phyloP scores from a whole-genome alignment of 2,329 filamentous ascomycete species.

The Botrytis sinoallii region DNA sequence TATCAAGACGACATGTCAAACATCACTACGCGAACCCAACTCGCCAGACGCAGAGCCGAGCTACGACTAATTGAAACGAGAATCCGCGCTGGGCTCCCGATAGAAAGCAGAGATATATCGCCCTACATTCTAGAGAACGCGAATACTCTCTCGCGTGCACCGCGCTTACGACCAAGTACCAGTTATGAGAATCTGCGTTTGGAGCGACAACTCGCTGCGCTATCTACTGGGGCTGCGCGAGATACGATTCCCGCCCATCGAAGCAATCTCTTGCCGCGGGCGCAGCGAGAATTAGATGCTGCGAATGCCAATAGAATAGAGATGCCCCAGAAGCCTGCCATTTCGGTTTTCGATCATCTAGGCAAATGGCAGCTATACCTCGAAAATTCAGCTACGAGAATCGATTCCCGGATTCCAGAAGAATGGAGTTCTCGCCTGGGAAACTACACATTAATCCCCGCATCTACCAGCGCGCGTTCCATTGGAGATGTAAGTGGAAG shows the following conservation, averaged over 20 bases:
- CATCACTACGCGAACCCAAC: background rate
- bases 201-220: background rate
- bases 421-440: background rate
- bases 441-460: background rate
- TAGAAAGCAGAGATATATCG: background rate
- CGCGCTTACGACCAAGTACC: background rate
- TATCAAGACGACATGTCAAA: background rate
- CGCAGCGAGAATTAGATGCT: background rate
- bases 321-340: background rate
- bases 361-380: background rate
- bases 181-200: background rate
- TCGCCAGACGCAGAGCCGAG: background rate
- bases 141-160: background rate
- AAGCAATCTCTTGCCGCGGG: background rate
- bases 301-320: background rate
- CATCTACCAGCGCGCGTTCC: fast-evolving
- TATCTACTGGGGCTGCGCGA: background rate
- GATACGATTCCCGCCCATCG: background rate
- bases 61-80: background rate
- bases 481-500: background rate
- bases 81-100: fast-evolving
- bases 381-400: background rate
- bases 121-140: background rate
- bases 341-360: background rate
- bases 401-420: background rate